Conservation (phyloP, 2,329 filamentous ascomycete genomes). For the Diaporthe citriasiana region DNA sequence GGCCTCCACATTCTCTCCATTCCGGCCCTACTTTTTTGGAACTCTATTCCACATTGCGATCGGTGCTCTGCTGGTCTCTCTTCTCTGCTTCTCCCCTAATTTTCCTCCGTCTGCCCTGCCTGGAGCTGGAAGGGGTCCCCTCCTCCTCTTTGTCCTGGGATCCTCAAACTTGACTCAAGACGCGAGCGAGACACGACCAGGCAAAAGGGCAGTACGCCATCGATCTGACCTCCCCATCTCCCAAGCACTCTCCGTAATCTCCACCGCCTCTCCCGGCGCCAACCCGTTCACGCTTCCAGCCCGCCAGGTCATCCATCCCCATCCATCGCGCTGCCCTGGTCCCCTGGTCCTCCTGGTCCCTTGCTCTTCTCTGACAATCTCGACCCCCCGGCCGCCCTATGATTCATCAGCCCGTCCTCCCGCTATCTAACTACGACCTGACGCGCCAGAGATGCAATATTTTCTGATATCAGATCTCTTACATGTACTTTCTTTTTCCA, state of each 20-base stretch:
- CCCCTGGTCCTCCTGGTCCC: conserved; percentile 14
- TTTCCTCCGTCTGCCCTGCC: neutral
- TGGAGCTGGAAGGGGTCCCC: conserved; percentile 11
- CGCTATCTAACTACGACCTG: conserved; percentile 41
- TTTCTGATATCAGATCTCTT: conserved; percentile 40
- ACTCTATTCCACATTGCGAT: conserved; percentile 14
- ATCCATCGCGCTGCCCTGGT: neutral
- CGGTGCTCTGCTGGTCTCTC: conserved; percentile 3
- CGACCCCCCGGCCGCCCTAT: conserved; percentile 36
- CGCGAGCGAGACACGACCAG: conserved; percentile 33
- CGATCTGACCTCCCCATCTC: conserved; percentile 35
- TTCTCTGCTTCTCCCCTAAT: neutral
- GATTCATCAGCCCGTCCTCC: conserved; percentile 42
- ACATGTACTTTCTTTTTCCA: conserved; percentile 26
- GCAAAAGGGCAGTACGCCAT: conserved; percentile 12
- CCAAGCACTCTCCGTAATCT: conserved; percentile 31
- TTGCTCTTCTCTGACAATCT: conserved; percentile 39
- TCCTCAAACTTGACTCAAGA: conserved; percentile 41
- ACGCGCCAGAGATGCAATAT: conserved; percentile 39
- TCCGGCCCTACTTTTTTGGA: conserved; percentile 8
- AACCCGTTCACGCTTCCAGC: neutral
- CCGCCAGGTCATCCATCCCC: conserved; percentile 1
- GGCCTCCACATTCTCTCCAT: conserved; percentile 33
- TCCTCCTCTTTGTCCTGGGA: conserved; percentile 24
- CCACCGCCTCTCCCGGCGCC: conserved; percentile 33